Evolutionary conservation across 2,329 filamentous ascomycete genomes (phyloP).

Genomic region (Tolypocladium pustulatum): DNA sequence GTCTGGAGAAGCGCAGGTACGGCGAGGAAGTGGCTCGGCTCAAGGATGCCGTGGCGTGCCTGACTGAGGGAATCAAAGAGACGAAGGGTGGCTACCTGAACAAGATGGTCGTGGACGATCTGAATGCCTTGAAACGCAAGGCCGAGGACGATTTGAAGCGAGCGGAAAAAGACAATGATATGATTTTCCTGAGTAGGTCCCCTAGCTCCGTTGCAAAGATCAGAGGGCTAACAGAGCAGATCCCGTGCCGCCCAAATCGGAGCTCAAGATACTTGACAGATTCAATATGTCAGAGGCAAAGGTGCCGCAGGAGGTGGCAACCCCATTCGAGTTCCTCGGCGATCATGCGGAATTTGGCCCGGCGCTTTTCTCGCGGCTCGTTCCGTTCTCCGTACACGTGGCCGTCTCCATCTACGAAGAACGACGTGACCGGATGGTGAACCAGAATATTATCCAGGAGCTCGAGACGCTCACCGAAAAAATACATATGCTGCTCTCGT

Average conservation of each 20-base stretch:
- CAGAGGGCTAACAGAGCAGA: constrained; percentile 32
- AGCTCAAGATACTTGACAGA: constrained; percentile 74
- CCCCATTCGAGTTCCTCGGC: constrained; percentile 70
- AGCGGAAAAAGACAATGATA: constrained; percentile 91
- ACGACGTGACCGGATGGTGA: constrained; percentile 79
- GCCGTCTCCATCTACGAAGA: constrained; percentile 94
- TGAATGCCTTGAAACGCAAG: constrained; percentile 71
- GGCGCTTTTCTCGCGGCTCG: constrained; percentile 79
- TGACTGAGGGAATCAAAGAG: constrained; percentile 80
- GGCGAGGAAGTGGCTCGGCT: constrained; percentile 89
- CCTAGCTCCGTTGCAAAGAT: neutral
- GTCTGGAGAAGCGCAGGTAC: constrained; percentile 85
- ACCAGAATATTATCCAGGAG: constrained; percentile 75
- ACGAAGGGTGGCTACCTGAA: constrained; percentile 63
- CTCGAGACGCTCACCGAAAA: constrained; percentile 71
- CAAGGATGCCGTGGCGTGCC: constrained; percentile 70
- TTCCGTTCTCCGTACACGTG: constrained; percentile 91
- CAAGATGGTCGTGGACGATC: constrained; percentile 69
- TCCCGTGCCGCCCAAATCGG: constrained; percentile 76
- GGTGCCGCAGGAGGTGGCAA: constrained; percentile 70
- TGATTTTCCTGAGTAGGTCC: constrained; percentile 71
- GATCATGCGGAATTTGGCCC: constrained; percentile 72
- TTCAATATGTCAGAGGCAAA: constrained; percentile 79
- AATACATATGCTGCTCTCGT: constrained; percentile 69
- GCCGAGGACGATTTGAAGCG: constrained; percentile 82